Evolutionary conservation across 1,139 yeast genomes (phyloP).

Genomic region (Petasospora rhodanensis): DNA sequence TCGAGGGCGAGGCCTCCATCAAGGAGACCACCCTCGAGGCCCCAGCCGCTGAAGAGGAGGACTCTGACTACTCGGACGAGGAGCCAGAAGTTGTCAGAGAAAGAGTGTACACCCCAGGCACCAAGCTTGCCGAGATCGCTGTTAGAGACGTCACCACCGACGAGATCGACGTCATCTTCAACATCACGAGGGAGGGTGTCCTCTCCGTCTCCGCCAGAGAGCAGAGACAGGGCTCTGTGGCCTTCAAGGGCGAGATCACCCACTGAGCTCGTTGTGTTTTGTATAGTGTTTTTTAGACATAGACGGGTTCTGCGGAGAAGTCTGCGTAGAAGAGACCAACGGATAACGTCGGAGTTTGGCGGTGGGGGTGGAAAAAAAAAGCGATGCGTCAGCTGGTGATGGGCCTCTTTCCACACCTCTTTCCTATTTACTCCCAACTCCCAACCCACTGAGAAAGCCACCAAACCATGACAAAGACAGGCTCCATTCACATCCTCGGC

Average conservation of each 20-base stretch:
- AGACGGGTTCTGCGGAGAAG: too few relatives aligned
- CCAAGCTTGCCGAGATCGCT: constrained; percentile 73
- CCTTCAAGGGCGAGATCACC: constrained; percentile 25
- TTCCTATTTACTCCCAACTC: too few relatives aligned
- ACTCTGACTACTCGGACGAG: constrained; percentile 60
- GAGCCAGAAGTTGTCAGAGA: constrained; percentile 76
- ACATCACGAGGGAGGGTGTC: constrained; percentile 79
- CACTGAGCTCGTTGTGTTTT: too few relatives aligned
- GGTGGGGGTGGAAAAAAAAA: too few relatives aligned
- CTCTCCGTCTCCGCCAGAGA: constrained; percentile 83
- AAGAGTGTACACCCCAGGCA: constrained; percentile 71
- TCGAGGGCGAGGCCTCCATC: constrained; percentile 79
- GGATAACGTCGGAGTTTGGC: too few relatives aligned
- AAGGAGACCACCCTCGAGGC: constrained; percentile 76
- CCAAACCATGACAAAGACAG: constrained; percentile 5
- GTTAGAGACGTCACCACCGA: constrained; percentile 70
- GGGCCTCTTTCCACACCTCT: too few relatives aligned
- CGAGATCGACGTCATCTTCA: constrained; percentile 73
- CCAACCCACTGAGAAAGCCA: too few relatives aligned
- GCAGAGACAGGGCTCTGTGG: constrained; percentile 54
- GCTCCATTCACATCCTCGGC: constrained; percentile 21
- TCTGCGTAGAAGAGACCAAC: too few relatives aligned
- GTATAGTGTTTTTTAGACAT: too few relatives aligned
- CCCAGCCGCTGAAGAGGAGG: constrained; percentile 48
- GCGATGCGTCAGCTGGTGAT: too few relatives aligned